Evolutionary conservation across 139 green algal genomes (phyloP).

Genomic region (Chlorella ohadii): DNA sequence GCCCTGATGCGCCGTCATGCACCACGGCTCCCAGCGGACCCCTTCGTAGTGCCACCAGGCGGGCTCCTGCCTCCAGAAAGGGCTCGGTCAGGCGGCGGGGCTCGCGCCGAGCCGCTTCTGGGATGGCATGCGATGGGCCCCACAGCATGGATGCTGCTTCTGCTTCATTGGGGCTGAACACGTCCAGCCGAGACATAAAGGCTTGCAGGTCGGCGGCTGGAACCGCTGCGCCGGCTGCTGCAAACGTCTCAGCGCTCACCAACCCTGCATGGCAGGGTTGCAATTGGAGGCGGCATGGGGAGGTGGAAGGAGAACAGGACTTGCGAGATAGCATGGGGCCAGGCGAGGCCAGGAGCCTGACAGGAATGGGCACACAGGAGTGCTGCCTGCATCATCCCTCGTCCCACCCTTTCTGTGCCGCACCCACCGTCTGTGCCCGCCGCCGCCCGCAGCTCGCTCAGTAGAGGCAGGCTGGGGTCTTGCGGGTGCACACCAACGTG

Average conservation of each 20-base stretch:
- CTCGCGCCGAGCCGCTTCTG: slow-evolving; percentile 4
- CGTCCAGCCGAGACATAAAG: slow-evolving; percentile 18
- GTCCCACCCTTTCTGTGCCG: too few species aligned
- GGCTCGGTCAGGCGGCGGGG: slow-evolving; percentile 43
- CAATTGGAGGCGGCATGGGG: neutral
- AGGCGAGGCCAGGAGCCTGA: neutral
- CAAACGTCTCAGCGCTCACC: slow-evolving; percentile 23
- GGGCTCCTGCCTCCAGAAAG: slow-evolving; percentile 41
- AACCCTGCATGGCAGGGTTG: neutral
- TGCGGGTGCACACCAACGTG: slow-evolving; percentile 67
- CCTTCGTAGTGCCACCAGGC: slow-evolving; percentile 52
- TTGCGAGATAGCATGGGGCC: too few species aligned
- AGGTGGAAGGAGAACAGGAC: neutral
- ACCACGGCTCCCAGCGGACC: slow-evolving; percentile 49
- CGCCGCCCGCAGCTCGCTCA: neutral
- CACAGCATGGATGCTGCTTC: slow-evolving; percentile 21
- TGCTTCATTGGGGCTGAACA: slow-evolving; percentile 16
- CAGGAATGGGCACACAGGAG: too few species aligned
- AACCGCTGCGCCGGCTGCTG: neutral
- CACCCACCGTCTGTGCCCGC: neutral
- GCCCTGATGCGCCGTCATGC: neutral
- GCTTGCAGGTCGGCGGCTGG: neutral
- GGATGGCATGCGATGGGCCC: neutral
- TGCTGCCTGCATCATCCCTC: too few species aligned
- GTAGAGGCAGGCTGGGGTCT: slow-evolving; percentile 39